Percentiles rank a stretch among this genome's conserved stretches.
These are phyloP conservation scores for Asterochloris erici DNA, from an alignment of 139 green algal species.

Conservation along the genomic window DNA sequence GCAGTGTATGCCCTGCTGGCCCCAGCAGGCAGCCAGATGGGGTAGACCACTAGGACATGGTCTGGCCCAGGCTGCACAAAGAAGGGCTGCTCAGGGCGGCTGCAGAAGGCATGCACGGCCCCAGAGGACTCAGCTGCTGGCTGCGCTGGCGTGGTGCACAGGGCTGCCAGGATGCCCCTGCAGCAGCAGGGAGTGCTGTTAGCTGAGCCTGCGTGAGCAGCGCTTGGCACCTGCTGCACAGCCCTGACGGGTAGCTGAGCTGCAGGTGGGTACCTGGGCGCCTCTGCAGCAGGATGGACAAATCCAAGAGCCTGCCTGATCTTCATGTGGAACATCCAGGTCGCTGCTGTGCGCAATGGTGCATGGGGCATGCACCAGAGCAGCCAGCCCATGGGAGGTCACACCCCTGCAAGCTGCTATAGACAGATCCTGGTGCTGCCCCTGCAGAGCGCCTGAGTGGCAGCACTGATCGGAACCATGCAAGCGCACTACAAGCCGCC, in stretches of 20 bases:
- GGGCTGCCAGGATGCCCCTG: background rate
- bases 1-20: background rate
- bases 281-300: too few species aligned
- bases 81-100: conserved; percentile 1
- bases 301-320: too few species aligned
- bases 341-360: too few species aligned
- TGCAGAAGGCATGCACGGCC: background rate
- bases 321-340: too few species aligned
- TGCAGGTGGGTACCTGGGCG: too few species aligned
- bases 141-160: background rate
- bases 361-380: too few species aligned
- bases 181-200: background rate
- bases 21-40: background rate
- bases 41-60: background rate
- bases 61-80: background rate
- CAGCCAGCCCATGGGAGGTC: too few species aligned
- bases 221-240: background rate
- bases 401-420: too few species aligned
- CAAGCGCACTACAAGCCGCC: too few species aligned
- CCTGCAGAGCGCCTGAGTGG: too few species aligned
- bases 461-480: too few species aligned
- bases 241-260: background rate
- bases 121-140: background rate
- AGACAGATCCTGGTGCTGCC: too few species aligned
- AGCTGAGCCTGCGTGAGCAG: background rate